These are phyloP conservation scores for Massarina eburnea DNA, from an alignment of 2,329 filamentous ascomycete genomes.

Conservation along the genomic window DNA sequence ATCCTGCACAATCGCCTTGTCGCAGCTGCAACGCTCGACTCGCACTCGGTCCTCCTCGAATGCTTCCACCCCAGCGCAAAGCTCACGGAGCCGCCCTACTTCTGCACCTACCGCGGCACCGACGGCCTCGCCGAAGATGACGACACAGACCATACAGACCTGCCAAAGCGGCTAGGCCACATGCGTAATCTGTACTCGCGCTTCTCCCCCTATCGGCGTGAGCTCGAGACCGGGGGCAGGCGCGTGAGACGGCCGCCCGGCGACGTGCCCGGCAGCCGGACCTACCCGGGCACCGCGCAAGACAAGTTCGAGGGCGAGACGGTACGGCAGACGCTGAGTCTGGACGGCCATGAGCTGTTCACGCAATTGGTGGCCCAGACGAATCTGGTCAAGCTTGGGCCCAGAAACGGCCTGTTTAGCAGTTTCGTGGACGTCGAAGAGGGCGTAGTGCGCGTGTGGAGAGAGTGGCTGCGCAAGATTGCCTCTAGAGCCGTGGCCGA, in stretches of 20 bases:
- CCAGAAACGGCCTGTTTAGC: constrained; percentile 62
- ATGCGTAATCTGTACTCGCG: constrained; percentile 66
- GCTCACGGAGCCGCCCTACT: constrained; percentile 67
- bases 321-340: constrained; percentile 61
- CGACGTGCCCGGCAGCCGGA: constrained; percentile 51
- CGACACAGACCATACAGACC: constrained; percentile 27
- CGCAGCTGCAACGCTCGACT: constrained; percentile 58
- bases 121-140: constrained; percentile 55
- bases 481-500: constrained; percentile 20
- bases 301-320: constrained; percentile 43
- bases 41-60: constrained; percentile 72
- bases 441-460: constrained; percentile 69
- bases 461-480: constrained; percentile 66
- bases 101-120: constrained; percentile 68
- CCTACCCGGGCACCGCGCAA: constrained; percentile 31
- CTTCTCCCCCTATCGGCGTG: constrained; percentile 65
- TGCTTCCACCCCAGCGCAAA: constrained; percentile 74
- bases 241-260: constrained; percentile 48
- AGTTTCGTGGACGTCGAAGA: constrained; percentile 68
- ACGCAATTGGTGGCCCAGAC: constrained; percentile 70
- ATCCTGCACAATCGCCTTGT: constrained; percentile 67
- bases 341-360: constrained; percentile 73
- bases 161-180: constrained; percentile 45
- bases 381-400: constrained; percentile 68
- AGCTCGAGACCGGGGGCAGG: constrained; percentile 47